Percentiles rank a stretch among this genome's conserved stretches.
Evolutionary conservation across 768 basidiomycete genomes (phyloP).

Genomic region (Rubroboletus pulcherrimus): DNA sequence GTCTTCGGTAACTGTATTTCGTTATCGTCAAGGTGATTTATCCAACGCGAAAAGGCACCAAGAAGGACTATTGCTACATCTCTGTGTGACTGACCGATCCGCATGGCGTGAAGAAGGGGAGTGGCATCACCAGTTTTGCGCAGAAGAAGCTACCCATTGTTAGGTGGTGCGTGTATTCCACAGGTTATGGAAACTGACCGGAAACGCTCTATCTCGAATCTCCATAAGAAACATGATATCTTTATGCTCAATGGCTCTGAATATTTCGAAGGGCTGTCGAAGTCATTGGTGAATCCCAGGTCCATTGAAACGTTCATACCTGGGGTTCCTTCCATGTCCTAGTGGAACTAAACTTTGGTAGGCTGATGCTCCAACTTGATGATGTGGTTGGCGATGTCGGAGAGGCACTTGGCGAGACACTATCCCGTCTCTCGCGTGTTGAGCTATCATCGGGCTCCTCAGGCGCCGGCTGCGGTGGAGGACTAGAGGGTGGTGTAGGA

Average conservation of each 20-base stretch:
- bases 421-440: conserved; percentile 8
- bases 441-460: conserved; percentile 18
- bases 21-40: conserved; percentile 82
- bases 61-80: conserved; percentile 86
- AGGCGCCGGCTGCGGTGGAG: conserved; percentile 13
- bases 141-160: conserved; percentile 57
- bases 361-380: conserved; percentile 12
- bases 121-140: conserved; percentile 82
- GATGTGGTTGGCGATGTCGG: conserved; percentile 20
- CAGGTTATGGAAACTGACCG: conserved; percentile 44
- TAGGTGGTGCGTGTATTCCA: not conserved
- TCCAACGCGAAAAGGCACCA: conserved; percentile 88
- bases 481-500: conserved; percentile 36
- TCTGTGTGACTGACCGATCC: conserved; percentile 66
- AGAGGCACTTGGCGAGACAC: conserved; percentile 18
- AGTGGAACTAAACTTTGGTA: conserved; percentile 10
- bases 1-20: conserved; percentile 70
- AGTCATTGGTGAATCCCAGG: not conserved
- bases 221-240: conserved; percentile 84
- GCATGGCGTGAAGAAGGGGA: conserved; percentile 88
- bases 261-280: conserved; percentile 57
- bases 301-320: conserved; percentile 28
- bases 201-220: conserved; percentile 73
- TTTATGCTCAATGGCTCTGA: conserved; percentile 80
- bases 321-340: conserved; percentile 52